These are phyloP conservation scores for Candida michaelii DNA, from an alignment of 805 yeast species.

Conservation along the genomic window DNA sequence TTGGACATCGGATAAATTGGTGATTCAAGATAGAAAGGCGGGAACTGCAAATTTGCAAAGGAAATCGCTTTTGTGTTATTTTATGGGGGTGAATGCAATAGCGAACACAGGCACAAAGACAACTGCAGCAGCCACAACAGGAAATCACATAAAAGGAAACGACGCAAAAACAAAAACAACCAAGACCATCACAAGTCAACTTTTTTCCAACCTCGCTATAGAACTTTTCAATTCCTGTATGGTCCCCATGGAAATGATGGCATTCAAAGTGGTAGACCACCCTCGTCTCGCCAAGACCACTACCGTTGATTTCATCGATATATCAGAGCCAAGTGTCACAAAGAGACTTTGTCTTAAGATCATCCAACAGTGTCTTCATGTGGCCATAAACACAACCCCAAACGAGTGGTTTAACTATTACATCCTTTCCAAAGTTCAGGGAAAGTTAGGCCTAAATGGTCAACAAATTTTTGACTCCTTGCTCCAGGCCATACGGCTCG, in stretches of 20 bases:
- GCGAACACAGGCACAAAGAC: background rate
- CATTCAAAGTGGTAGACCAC: conserved; percentile 45
- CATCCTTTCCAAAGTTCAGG: conserved; percentile 56
- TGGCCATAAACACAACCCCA: conserved; percentile 45
- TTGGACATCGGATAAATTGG: conserved; percentile 88
- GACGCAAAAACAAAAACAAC: no score
- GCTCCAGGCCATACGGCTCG: conserved; percentile 44
- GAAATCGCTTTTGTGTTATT: conserved; percentile 67
- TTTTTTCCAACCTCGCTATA: conserved; percentile 57
- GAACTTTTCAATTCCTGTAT: conserved; percentile 60
- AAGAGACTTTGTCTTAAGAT: conserved; percentile 33
- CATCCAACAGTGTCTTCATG: conserved; percentile 42
- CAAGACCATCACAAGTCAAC: conserved; percentile 7
- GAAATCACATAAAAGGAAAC: no score
- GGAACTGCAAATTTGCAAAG: conserved; percentile 65
- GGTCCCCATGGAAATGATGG: conserved; percentile 64
- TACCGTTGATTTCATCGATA: conserved; percentile 24
- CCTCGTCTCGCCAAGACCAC: conserved; percentile 34
- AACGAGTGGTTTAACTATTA: conserved; percentile 64
- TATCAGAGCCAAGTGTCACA: conserved; percentile 22
- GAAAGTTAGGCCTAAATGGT: conserved; percentile 44
- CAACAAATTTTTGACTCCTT: conserved; percentile 40
- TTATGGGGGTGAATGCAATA: conserved; percentile 63
- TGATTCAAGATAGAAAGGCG: conserved; percentile 57
- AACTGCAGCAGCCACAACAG: no score